Percentiles rank a stretch among this genome's conserved stretches.
Conservation (phyloP, 2,329 filamentous ascomycete genomes). For the Claviceps sorghi region DNA sequence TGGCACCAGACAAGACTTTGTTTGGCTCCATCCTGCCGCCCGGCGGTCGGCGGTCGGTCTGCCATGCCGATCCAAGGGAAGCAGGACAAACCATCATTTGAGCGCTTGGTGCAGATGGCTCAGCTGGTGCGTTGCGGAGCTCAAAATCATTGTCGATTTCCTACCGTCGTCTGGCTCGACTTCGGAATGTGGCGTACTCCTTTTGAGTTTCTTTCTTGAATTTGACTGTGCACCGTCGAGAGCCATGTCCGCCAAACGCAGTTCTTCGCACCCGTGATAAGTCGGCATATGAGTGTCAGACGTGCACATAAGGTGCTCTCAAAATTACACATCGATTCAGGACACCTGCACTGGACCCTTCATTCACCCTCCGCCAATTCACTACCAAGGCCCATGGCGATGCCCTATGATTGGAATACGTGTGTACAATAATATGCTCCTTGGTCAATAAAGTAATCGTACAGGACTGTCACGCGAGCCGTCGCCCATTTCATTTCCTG, state of each 20-base stretch:
- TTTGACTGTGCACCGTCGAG: not conserved
- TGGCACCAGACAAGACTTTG: no score
- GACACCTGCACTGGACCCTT: not conserved
- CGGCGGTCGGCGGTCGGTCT: not conserved
- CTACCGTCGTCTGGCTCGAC: not conserved
- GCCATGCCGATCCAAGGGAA: not conserved
- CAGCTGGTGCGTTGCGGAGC: not conserved
- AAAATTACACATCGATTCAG: not conserved
- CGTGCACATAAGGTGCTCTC: not conserved
- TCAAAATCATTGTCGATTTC: not conserved
- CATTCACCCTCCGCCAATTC: not conserved
- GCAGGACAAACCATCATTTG: no score
- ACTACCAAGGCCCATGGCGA: not conserved
- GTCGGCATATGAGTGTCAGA: not conserved
- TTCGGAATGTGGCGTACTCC: not conserved
- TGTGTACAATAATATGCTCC: not conserved
- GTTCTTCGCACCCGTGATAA: not conserved
- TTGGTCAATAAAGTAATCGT: conserved; percentile 15
- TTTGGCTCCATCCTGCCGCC: not conserved
- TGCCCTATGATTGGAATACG: not conserved
- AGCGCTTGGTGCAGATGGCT: not conserved
- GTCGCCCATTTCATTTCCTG: conserved; percentile 9
- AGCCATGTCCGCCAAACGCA: not conserved
- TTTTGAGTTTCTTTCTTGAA: not conserved
- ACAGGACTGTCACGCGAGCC: conserved; percentile 9